phyloP scores from a whole-genome alignment of 495 filamentous ascomycete species.

The Aspergillus diversus region DNA sequence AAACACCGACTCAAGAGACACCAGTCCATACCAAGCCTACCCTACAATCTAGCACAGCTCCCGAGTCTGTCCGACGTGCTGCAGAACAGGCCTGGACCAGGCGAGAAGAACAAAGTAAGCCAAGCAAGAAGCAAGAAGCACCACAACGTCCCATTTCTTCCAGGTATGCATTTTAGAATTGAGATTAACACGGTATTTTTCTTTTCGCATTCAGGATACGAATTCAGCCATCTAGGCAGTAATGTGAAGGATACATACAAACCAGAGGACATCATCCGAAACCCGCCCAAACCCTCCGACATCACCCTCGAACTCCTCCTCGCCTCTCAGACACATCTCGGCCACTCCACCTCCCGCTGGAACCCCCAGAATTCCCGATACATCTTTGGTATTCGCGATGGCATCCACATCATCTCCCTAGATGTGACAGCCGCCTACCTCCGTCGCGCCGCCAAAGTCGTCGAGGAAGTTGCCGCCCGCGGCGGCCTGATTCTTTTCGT shows the following conservation, averaged over 20 bases:
- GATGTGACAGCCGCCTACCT: conserved; percentile 86
- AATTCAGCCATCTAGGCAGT: conserved; percentile 40
- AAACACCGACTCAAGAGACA: conserved; percentile 21
- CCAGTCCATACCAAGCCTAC: conserved; percentile 19
- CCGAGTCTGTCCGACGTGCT: conserved; percentile 9
- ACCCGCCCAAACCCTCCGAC: conserved; percentile 76
- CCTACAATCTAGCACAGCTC: conserved; percentile 13
- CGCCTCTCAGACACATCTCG: conserved; percentile 87
- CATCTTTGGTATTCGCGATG: conserved; percentile 88
- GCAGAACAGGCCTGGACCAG: conserved; percentile 15
- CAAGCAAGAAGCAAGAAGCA: too few species aligned
- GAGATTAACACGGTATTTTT: not conserved
- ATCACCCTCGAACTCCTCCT: conserved; percentile 91
- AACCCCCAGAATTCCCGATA: conserved; percentile 94
- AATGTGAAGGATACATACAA: conserved; percentile 52
- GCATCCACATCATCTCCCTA: conserved; percentile 91
- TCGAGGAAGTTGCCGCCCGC: conserved; percentile 79
- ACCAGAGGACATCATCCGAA: conserved; percentile 64
- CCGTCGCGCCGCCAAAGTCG: conserved; percentile 84
- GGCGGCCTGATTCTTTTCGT: conserved; percentile 91
- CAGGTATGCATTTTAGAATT: not conserved
- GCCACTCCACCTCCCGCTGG: conserved; percentile 91
- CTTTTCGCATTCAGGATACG: conserved; percentile 26
- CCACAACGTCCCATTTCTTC: too few species aligned
- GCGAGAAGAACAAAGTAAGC: conserved; percentile 26